Evolutionary conservation across 176 grass and related monocot genomes (phyloP).

Genomic region (Triticum urartu): DNA sequence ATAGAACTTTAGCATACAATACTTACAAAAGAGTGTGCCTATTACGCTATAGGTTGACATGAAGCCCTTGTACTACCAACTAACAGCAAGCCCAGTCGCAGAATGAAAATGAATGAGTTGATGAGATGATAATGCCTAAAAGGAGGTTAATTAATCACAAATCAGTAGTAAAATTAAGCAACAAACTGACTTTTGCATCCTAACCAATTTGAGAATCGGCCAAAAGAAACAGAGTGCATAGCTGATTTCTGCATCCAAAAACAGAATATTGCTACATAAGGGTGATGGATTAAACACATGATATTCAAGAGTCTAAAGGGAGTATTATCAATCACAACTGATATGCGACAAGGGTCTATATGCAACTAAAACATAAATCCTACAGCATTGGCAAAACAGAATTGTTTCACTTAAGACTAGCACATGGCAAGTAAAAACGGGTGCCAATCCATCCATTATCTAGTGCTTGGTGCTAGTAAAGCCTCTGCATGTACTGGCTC

Average conservation of each 20-base stretch:
- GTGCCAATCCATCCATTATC: not conserved
- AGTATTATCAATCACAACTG: not conserved
- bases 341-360: not conserved
- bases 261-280: not conserved
- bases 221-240: conserved; percentile 1
- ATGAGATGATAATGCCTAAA: conserved; percentile 7
- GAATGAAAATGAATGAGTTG: conserved; percentile 3
- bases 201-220: not conserved
- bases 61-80: not conserved
- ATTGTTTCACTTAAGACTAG: not conserved
- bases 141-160: conserved; percentile 9
- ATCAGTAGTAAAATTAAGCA: not conserved
- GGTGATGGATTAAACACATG: not conserved
- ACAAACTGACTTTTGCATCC: conserved; percentile 7
- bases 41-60: not conserved
- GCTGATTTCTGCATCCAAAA: not conserved
- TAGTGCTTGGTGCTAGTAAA: not conserved
- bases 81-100: conserved; percentile 6
- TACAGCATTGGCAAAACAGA: not conserved
- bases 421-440: not conserved
- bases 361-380: not conserved
- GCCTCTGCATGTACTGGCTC: not conserved
- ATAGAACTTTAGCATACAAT: conserved; percentile 31
- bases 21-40: not conserved
- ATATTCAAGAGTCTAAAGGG: conserved; percentile 1